Evolutionary conservation across 2,329 filamentous ascomycete genomes (phyloP), one percentile per base, ranked within the genome.

Genomic region (Mariannaea elegans): DNA sequence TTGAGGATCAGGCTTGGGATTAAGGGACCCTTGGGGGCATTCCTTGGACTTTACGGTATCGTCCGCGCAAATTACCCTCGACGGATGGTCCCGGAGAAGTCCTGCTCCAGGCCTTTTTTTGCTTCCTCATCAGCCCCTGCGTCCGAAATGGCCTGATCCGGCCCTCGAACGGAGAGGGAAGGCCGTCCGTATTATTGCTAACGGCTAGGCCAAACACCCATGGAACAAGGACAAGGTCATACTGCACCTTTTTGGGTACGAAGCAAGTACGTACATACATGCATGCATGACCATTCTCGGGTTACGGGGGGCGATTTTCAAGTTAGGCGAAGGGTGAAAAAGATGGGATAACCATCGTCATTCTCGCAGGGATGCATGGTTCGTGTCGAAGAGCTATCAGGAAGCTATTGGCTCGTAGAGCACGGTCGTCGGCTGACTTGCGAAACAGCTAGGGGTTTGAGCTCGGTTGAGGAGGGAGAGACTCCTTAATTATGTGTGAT

Each of bases 91-190:
- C 57, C 45, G 32, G 32, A 47, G 39, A 18, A 54, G 44, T 47
- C 41, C 38, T 27, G 19, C 23, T 39, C 34, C 44, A 31, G 34
- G 34, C 32, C 10, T 21, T 19, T 32, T 29, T 7, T 14, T 23
- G 41, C 34, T 23, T 24, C 31, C 24, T 50, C 19, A 44, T 44
- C 41, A 27, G 51, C 53, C 51, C 51, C 51, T 56, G 57, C 41
- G 19, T 53, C 23, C 23, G 34, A 46, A 60, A 60, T 60, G 57
- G 57, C 19, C 57, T 60, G 57, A 60, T 47, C 4, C 24, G 27
- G 14, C 32, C 38, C 32, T 39, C 12, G 13, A 27, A 56, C 51
- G 51, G 57, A 56, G 57, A 47, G 46, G 31, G 29, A 56, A 51
- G 24, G 34, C 57, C 57, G 57, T 46, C 21, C 21, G 23, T 44